Evolutionary conservation across 805 yeast genomes (phyloP), one percentile per base, ranked within the genome.

Genomic region (Sugiyamaella americana): DNA sequence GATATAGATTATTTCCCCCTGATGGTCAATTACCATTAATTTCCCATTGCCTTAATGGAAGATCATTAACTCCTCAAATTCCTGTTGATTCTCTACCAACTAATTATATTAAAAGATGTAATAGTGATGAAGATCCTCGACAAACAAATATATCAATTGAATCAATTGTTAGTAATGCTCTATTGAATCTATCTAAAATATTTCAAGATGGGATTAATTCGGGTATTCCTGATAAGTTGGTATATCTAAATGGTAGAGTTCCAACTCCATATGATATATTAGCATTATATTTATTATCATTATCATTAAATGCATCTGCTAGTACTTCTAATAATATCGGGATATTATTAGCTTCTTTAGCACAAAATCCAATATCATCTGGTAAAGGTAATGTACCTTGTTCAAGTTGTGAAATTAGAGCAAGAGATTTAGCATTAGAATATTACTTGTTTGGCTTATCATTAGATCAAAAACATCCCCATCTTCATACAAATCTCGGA

Each of bases 271-370:
- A 46, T 35, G 62, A 61, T 37, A 57, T 62, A 29, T 50, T 62
- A 19, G 51, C 62, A 4, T 49, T 62, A 21, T 62, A 62, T 34
- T 43, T 58, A 13, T 48, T 62, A 19, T 59, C 64, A 3, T 52
- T 62, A 4, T 56, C 64, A 6, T 47, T 62, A 17, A 57, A 54
- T 29, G 54, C 63, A 6, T 56, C 61, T 11, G 61, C 66, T 6
- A 56, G 62, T 35, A 60, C 66, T 1, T 61, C 64, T 17, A 62
- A 62, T 50, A 62, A 62, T 41, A 58, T 62, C 37, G 66, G 66
- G 3, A 62, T 62, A 17, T 40, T 62, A 17, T 53, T 62, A 20
- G 50, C 63, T 1, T 40, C 41, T 6, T 18, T 34, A 40, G n/a
- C 45, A 2, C 41, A 32, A 18, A 40, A 37, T 16, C 16, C 34